Evolutionary conservation across 176 grass and related monocot species (phyloP).

Genomic region (Poa pratensis): DNA sequence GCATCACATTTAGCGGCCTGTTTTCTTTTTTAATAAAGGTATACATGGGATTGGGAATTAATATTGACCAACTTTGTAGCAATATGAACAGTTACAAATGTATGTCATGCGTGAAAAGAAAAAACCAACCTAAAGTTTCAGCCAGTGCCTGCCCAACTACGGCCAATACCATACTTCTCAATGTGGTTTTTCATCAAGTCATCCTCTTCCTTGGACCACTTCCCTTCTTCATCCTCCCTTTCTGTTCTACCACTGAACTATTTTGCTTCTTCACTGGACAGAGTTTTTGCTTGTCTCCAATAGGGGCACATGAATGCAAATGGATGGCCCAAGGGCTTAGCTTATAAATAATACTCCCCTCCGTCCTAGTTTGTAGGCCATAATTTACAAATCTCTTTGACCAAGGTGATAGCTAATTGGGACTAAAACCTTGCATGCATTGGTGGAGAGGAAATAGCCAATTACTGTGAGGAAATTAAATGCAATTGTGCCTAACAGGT

Average conservation of each 20-base stretch:
- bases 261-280: constrained; percentile 23
- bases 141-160: constrained; percentile 58
- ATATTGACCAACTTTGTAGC: not conserved
- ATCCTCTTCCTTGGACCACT: constrained; percentile 56
- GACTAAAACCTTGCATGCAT: too few species aligned
- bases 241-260: not conserved
- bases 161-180: constrained; percentile 45
- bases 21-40: not conserved
- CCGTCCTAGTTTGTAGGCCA: too few species aligned
- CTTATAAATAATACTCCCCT: constrained; percentile 50
- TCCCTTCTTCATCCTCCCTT: constrained; percentile 44
- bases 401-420: too few species aligned
- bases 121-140: constrained; percentile 51
- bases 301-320: constrained; percentile 39
- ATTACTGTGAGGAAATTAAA: too few species aligned
- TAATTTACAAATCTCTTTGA: too few species aligned
- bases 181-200: constrained; percentile 46
- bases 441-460: too few species aligned
- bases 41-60: not conserved
- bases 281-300: constrained; percentile 37
- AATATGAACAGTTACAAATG: not conserved
- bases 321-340: not conserved
- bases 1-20: not conserved
- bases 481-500: too few species aligned
- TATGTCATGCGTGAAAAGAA: not conserved